These are phyloP conservation scores for Discostella stelligera DNA, from an alignment of 352 stramenopile genomes.

Conservation along the genomic window DNA sequence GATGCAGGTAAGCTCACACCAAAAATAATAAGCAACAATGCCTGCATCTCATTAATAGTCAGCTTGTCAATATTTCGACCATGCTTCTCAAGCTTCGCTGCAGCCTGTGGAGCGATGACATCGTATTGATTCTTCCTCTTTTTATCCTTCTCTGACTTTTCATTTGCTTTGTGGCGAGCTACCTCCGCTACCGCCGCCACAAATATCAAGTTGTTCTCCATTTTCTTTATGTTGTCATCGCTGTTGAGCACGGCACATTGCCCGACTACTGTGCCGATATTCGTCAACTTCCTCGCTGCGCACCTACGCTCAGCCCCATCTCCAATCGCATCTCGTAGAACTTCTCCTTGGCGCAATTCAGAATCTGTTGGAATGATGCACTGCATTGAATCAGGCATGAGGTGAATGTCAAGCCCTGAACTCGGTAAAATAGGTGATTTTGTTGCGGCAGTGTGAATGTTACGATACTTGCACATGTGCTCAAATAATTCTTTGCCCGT, in stretches of 20 bases:
- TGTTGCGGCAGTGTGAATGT: not conserved
- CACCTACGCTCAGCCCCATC: not conserved
- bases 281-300: not conserved
- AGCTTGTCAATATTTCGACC: too few relatives aligned
- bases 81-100: too few relatives aligned
- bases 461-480: not conserved
- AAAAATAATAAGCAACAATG: too few relatives aligned
- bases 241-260: not conserved
- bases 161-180: too few relatives aligned
- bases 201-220: not conserved
- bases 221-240: not conserved
- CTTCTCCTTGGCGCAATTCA: not conserved
- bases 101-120: too few relatives aligned
- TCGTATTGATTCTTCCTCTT: too few relatives aligned
- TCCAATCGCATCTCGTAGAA: not conserved
- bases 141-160: too few relatives aligned
- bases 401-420: not conserved
- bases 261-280: not conserved
- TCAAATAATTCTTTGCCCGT: not conserved
- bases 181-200: not conserved
- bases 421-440: not conserved
- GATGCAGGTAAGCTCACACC: too few relatives aligned
- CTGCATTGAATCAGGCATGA: not conserved
- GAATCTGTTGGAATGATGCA: not conserved
- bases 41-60: too few relatives aligned